Conservation (phyloP, 2,329 filamentous ascomycete species). For the Aureobasidium sp. region DNA sequence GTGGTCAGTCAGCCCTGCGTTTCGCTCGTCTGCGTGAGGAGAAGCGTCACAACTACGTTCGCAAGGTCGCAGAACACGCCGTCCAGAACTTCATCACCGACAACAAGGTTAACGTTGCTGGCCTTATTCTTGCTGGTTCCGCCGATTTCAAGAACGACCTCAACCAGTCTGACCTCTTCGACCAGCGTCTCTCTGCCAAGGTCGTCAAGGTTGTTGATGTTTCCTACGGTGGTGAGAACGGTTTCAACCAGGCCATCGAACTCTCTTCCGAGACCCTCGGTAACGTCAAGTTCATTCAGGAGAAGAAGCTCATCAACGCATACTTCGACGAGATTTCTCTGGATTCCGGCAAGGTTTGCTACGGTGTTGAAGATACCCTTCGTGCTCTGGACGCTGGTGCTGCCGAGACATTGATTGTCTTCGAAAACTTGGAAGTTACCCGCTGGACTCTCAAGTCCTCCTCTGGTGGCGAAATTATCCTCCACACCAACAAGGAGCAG, state of each 20-base stretch:
- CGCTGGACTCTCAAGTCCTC: conserved; percentile 84
- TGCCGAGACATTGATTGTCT: conserved; percentile 89
- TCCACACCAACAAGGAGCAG: conserved; percentile 84
- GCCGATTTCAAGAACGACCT: conserved; percentile 99
- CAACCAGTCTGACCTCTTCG: conserved; percentile 96
- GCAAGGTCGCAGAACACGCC: conserved; percentile 94
- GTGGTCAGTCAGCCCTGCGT: conserved; percentile 98
- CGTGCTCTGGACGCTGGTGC: conserved; percentile 95
- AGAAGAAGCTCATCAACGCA: conserved; percentile 98
- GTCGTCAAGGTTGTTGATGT: conserved; percentile 99
- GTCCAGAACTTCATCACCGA: conserved; percentile 98
- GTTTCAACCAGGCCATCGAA: conserved; percentile 99
- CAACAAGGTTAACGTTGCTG: conserved; percentile 97
- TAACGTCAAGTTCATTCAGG: conserved; percentile 99
- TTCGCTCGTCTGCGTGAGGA: conserved; percentile 99
- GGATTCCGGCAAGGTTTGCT: conserved; percentile 94
- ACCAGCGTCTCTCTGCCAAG: conserved; percentile 82
- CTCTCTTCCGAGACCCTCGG: conserved; percentile 88
- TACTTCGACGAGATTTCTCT: conserved; percentile 99
- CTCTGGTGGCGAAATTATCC: conserved; percentile 61
- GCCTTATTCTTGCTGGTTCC: conserved; percentile 89
- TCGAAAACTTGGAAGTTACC: conserved; percentile 92
- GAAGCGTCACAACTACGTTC: conserved; percentile 99
- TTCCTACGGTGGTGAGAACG: conserved; percentile 97
- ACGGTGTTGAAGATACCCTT: conserved; percentile 94